Percentiles rank a stretch among this genome's conserved stretches.
Evolutionary conservation across 139 green algal genomes (phyloP).

Genomic region (Ulvella scutata): DNA sequence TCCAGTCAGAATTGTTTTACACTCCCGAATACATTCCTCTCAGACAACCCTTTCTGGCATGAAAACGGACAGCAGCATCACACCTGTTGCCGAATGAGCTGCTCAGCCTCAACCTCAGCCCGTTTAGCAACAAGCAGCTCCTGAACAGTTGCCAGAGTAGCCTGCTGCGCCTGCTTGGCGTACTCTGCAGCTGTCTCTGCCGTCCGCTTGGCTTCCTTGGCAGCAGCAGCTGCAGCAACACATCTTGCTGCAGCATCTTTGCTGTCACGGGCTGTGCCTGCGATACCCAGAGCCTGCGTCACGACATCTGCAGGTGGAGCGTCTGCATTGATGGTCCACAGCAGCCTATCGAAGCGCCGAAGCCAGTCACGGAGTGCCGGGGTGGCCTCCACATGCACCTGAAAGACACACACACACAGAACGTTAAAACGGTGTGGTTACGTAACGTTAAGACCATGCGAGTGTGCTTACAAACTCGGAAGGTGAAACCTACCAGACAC

Average conservation of each 20-base stretch:
- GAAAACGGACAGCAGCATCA: too few species aligned
- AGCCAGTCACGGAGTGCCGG: conserved; percentile 23
- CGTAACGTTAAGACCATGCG: too few species aligned
- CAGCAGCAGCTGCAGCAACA: conserved; percentile 24
- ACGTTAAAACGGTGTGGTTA: too few species aligned
- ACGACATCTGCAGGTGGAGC: conserved; percentile 21
- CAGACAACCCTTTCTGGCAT: too few species aligned
- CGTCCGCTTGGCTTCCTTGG: conserved; percentile 15
- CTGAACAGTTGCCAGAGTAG: conserved; percentile 29
- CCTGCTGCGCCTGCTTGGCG: conserved; percentile 23
- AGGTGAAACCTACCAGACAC: too few species aligned
- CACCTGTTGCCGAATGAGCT: conserved; percentile 10
- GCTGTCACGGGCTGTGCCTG: conserved; percentile 22
- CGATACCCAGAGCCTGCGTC: conserved; percentile 17
- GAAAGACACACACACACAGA: conserved; percentile 2
- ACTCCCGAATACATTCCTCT: too few species aligned
- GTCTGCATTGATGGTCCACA: conserved; percentile 19
- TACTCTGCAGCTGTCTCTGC: conserved; percentile 27
- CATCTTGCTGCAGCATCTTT: conserved; percentile 22
- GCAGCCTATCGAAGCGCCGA: conserved; percentile 33
- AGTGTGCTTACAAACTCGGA: too few species aligned
- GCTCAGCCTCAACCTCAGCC: conserved; percentile 43
- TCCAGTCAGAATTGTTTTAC: too few species aligned
- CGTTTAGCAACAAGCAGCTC: conserved; percentile 49
- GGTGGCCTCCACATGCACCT: neutral